These are phyloP conservation scores for Plasmopara halstedii DNA, from an alignment of 352 stramenopile species.

Conservation along the genomic window DNA sequence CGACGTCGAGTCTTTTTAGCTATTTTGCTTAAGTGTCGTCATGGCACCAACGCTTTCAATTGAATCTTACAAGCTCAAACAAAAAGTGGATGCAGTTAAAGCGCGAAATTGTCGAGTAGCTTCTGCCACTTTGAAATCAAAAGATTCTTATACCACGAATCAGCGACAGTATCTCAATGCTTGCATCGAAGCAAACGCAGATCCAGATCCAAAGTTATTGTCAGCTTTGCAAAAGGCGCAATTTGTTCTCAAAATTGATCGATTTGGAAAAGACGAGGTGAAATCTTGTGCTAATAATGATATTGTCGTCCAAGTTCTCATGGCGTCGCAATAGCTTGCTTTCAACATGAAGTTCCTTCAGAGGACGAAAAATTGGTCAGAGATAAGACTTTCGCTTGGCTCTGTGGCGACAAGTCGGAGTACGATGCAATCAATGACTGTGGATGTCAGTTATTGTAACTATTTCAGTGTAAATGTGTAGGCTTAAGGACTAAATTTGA, in stretches of 20 bases:
- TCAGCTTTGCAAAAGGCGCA: slow-evolving; percentile 23
- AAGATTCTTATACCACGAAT: slow-evolving; percentile 23
- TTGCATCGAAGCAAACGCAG: slow-evolving; percentile 43
- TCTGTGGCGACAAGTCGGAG: slow-evolving; percentile 42
- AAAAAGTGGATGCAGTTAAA: slow-evolving; percentile 36
- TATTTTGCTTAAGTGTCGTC: not conserved
- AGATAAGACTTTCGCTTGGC: slow-evolving; percentile 46
- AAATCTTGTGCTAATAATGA: not conserved
- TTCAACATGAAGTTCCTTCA: slow-evolving; percentile 46
- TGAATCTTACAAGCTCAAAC: slow-evolving; percentile 49
- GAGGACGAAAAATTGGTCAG: slow-evolving; percentile 19
- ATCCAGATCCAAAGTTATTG: slow-evolving; percentile 44
- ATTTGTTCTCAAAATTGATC: slow-evolving; percentile 45
- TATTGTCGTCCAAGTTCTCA: not conserved
- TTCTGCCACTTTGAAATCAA: slow-evolving; percentile 1
- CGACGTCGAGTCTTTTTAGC: not conserved
- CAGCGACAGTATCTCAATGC: slow-evolving; percentile 52
- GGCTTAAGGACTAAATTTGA: slow-evolving; percentile 59
- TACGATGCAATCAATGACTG: slow-evolving; percentile 1
- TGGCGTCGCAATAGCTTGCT: slow-evolving; percentile 23
- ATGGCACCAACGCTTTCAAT: slow-evolving; percentile 43
- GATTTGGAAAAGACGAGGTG: slow-evolving; percentile 47
- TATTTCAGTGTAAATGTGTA: slow-evolving; percentile 13
- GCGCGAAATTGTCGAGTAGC: not conserved
- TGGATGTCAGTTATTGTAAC: not conserved